Evolutionary conservation across 208 protist species (phyloP).

Genomic region (Ichthyophonus hoferi): DNA sequence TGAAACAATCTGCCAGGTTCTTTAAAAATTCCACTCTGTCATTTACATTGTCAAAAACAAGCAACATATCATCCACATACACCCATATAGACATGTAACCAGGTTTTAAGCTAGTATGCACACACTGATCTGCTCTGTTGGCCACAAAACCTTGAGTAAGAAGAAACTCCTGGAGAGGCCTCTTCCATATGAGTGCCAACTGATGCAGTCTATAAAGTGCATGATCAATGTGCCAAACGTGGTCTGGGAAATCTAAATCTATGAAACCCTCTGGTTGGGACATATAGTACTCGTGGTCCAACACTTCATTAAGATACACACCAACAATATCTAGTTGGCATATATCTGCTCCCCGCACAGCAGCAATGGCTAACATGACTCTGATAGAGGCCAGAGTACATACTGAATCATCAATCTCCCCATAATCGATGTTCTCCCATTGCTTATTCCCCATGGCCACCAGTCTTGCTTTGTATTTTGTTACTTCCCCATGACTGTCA

Average conservation of each 20-base stretch:
- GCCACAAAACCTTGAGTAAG: too few species aligned
- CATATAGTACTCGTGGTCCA: background rate
- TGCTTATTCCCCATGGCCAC: background rate
- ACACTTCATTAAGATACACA: background rate
- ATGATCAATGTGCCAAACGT: background rate
- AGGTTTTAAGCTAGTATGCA: too few species aligned
- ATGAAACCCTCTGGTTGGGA: background rate
- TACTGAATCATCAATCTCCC: background rate
- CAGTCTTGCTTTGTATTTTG: background rate
- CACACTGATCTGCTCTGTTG: too few species aligned
- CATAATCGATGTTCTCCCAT: background rate
- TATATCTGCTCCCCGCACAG: background rate
- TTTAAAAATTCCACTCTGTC: too few species aligned
- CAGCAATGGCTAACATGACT: background rate
- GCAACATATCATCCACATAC: too few species aligned
- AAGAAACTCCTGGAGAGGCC: too few species aligned
- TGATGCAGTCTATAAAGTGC: background rate
- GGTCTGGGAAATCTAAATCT: background rate
- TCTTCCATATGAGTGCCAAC: background rate
- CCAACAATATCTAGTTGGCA: background rate
- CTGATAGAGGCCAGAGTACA: background rate
- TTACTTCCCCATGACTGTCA: background rate
- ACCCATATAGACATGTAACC: too few species aligned
- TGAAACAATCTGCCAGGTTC: too few species aligned
- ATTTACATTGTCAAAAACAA: too few species aligned